These are phyloP conservation scores for Artemisia tridentata DNA, from an alignment of 129 eudicot species.

Conservation along the genomic window DNA sequence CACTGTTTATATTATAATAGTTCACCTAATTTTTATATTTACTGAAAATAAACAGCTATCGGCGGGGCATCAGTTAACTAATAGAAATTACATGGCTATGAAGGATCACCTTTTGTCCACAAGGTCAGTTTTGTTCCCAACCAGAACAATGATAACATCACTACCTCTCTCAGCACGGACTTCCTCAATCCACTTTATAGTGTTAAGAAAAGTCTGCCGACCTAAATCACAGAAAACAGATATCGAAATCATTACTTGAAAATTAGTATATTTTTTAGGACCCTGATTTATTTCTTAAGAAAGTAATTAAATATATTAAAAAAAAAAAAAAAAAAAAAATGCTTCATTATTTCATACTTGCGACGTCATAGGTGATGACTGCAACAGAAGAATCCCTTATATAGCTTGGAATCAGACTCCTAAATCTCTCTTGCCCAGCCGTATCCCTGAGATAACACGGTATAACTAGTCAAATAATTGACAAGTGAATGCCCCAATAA, in stretches of 20 bases:
- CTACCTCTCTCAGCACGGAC: conserved; percentile 64
- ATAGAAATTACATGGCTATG: neutral
- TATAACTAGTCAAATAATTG: conserved; percentile 4
- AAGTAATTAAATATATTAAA: neutral
- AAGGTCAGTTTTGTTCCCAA: conserved; percentile 60
- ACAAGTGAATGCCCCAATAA: neutral
- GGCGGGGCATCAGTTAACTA: neutral
- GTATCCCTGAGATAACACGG: conserved; percentile 43
- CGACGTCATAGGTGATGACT: conserved; percentile 59
- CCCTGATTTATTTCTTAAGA: neutral
- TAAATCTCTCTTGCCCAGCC: conserved; percentile 66
- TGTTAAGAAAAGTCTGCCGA: conserved; percentile 53
- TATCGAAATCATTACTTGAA: conserved; percentile 11
- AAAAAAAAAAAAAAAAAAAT: no score
- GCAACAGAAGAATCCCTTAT: conserved; percentile 63
- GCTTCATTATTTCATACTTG: conserved; percentile 37
- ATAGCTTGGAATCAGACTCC: conserved; percentile 68
- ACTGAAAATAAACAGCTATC: neutral
- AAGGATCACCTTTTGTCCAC: conserved; percentile 53
- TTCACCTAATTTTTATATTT: neutral
- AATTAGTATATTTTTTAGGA: neutral
- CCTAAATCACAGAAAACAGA: conserved; percentile 34
- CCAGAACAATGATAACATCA: conserved; percentile 55
- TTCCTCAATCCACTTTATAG: conserved; percentile 56
- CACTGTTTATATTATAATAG: neutral